phyloP scores from a whole-genome alignment of 257 asterid genomes.

The Nicotiana attenuata region DNA sequence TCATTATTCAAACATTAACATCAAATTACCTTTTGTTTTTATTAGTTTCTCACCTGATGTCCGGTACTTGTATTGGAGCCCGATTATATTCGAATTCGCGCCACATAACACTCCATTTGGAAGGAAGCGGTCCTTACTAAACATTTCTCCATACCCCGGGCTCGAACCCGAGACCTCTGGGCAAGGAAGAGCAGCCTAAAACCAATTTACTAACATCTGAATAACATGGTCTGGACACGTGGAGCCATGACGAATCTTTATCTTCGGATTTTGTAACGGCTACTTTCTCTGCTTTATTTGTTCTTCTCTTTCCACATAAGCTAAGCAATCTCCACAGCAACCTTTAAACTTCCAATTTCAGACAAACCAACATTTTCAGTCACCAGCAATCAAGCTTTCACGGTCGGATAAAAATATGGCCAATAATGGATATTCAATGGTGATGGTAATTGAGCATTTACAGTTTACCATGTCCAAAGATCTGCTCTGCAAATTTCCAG shows the following conservation, averaged over 20 bases:
- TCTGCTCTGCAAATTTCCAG: slow-evolving; percentile 76
- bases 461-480: slow-evolving; percentile 67
- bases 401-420: background rate
- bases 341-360: background rate
- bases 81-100: too few relatives aligned
- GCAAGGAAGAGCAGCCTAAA: too few relatives aligned
- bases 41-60: too few relatives aligned
- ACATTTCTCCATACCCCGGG: too few relatives aligned
- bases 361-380: background rate
- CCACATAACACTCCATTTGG: too few relatives aligned
- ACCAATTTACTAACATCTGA: background rate
- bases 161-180: too few relatives aligned
- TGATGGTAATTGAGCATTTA: slow-evolving; percentile 69
- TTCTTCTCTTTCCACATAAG: background rate
- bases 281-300: slow-evolving; percentile 4
- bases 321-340: background rate
- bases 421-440: slow-evolving; percentile 10
- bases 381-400: background rate
- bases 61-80: too few relatives aligned
- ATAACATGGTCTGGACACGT: background rate
- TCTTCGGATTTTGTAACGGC: background rate
- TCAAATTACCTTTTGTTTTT: too few relatives aligned
- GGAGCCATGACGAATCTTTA: background rate
- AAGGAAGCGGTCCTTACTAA: too few relatives aligned
- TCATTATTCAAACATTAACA: too few relatives aligned